Evolutionary conservation across 345 rosid genomes (phyloP).

Genomic region (Bretschneidera sinensis): DNA sequence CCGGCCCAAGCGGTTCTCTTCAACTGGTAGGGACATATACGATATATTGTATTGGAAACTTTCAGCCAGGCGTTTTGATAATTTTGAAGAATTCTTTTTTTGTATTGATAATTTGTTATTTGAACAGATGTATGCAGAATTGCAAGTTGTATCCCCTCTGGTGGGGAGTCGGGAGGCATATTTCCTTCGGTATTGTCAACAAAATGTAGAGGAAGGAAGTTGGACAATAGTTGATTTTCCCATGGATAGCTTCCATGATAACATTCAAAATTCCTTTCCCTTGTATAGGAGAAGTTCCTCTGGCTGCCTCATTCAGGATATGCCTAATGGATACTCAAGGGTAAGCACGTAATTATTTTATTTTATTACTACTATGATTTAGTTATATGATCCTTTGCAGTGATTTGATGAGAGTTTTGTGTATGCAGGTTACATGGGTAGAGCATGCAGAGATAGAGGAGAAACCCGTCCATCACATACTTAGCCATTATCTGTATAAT

Average conservation of each 20-base stretch:
- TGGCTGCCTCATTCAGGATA: conserved; percentile 88
- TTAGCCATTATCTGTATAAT: conserved; percentile 36
- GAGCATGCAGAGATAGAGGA: conserved; percentile 79
- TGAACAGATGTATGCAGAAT: conserved; percentile 77
- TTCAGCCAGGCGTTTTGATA: too few relatives aligned
- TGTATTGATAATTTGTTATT: not conserved
- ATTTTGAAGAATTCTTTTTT: too few relatives aligned
- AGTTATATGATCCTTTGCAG: not conserved
- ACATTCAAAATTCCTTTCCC: conserved; percentile 43
- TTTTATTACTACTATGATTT: not conserved
- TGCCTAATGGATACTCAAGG: conserved; percentile 96
- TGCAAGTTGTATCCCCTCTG: conserved; percentile 76
- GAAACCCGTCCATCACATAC: conserved; percentile 61
- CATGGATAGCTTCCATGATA: conserved; percentile 53
- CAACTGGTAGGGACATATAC: conserved; percentile 49
- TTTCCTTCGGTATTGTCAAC: conserved; percentile 80
- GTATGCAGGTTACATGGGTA: conserved; percentile 64
- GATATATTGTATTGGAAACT: too few relatives aligned
- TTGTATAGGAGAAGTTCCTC: conserved; percentile 66
- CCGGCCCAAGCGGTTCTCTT: conserved; percentile 76
- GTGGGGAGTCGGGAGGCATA: conserved; percentile 79
- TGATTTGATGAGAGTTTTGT: too few relatives aligned
- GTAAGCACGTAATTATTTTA: conserved; percentile 25
- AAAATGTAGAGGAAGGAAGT: conserved; percentile 52
- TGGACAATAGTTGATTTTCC: conserved; percentile 93